Evolutionary conservation across 495 filamentous ascomycete species (phyloP).

Genomic region (Parmelia sp.): DNA sequence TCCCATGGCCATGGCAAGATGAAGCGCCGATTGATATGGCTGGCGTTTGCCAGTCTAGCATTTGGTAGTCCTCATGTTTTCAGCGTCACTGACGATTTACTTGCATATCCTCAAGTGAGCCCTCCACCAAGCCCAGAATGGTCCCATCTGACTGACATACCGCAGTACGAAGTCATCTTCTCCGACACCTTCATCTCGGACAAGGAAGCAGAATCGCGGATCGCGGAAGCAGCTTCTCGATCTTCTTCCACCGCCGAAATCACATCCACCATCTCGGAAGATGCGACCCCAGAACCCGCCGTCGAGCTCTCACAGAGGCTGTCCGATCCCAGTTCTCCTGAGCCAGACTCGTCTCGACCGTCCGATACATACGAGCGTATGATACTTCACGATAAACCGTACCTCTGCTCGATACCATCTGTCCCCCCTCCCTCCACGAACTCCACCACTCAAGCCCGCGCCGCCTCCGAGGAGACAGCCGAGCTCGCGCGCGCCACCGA

Average conservation of each 20-base stretch:
- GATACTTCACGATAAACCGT: conserved; percentile 59
- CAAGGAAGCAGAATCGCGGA: conserved; percentile 54
- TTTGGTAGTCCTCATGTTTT: conserved; percentile 56
- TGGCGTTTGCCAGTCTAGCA: conserved; percentile 36
- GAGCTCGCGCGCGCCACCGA: conserved; percentile 79
- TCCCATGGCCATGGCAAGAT: conserved; percentile 16
- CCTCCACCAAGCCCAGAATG: neutral
- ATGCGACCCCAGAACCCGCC: conserved; percentile 23
- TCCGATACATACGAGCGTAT: conserved; percentile 64
- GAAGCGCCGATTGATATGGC: conserved; percentile 26
- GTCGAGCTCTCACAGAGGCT: conserved; percentile 20
- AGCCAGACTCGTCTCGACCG: conserved; percentile 13
- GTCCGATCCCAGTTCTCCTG: conserved; percentile 19
- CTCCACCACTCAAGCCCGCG: conserved; percentile 50
- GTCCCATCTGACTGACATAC: neutral
- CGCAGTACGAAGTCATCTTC: conserved; percentile 75
- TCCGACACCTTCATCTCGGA: conserved; percentile 69
- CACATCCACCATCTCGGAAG: conserved; percentile 29
- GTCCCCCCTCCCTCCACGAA: conserved; percentile 52
- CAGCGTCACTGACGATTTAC: conserved; percentile 82
- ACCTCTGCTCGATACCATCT: conserved; percentile 79
- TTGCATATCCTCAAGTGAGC: conserved; percentile 82
- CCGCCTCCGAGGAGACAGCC: conserved; percentile 67
- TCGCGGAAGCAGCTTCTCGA: conserved; percentile 28
- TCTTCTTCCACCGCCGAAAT: conserved; percentile 35